Conservation (phyloP, 2,329 filamentous ascomycete species). For the Intubia oerlemansii region DNA sequence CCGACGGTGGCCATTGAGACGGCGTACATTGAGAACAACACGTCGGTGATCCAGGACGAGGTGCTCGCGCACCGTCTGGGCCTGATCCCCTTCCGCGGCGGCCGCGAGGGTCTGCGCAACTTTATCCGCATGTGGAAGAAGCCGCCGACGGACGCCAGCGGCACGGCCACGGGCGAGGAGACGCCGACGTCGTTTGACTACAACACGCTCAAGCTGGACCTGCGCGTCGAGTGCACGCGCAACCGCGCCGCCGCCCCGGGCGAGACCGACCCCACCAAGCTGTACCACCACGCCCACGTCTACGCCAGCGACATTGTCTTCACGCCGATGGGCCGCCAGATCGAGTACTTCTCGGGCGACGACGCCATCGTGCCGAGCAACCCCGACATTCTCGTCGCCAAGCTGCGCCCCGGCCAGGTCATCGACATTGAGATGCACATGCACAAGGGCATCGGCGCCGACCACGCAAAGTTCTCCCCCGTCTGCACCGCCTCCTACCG, state of each 20-base stretch:
- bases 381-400: slow-evolving; percentile 84
- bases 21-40: slow-evolving; percentile 90
- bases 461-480: slow-evolving; percentile 94
- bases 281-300: slow-evolving; percentile 70
- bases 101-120: slow-evolving; percentile 49
- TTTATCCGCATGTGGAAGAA: slow-evolving; percentile 71
- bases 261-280: slow-evolving; percentile 62
- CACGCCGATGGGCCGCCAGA: slow-evolving; percentile 52
- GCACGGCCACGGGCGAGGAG: slow-evolving; percentile 1
- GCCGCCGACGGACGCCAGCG: slow-evolving; percentile 28
- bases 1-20: slow-evolving; percentile 86
- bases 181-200: slow-evolving; percentile 44
- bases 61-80: slow-evolving; percentile 80
- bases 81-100: slow-evolving; percentile 71
- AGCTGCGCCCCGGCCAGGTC: slow-evolving; percentile 75
- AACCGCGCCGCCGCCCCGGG: slow-evolving; percentile 49
- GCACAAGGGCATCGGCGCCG: slow-evolving; percentile 79
- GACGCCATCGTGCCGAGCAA: slow-evolving; percentile 56
- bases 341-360: slow-evolving; percentile 43
- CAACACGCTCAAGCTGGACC: slow-evolving; percentile 66
- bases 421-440: slow-evolving; percentile 81
- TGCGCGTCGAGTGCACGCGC: slow-evolving; percentile 62
- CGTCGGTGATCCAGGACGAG: slow-evolving; percentile 93
- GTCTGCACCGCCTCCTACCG: slow-evolving; percentile 90
- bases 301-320: slow-evolving; percentile 65